Conservation (phyloP, 2,329 filamentous ascomycete genomes). For the Trichoderma sp. region DNA sequence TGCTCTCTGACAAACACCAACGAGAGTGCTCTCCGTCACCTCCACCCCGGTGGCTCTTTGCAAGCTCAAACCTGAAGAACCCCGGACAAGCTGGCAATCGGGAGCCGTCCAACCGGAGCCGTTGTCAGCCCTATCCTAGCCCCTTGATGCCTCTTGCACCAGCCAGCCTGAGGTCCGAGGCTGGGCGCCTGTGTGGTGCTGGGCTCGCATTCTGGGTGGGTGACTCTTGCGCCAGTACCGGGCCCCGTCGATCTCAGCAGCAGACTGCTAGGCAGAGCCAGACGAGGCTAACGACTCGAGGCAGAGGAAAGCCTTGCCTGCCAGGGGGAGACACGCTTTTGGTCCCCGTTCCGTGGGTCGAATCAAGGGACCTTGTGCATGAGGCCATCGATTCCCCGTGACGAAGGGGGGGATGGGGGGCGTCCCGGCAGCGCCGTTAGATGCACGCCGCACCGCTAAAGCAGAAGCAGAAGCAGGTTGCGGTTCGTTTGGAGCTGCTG, state of each 20-base stretch:
- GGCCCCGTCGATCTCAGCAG: conserved; percentile 19
- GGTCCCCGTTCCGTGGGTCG: conserved; percentile 18
- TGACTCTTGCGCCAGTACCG: conserved; percentile 13
- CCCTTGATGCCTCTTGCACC: conserved; percentile 19
- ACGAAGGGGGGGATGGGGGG: not conserved
- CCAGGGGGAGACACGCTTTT: not conserved
- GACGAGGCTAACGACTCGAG: conserved; percentile 20
- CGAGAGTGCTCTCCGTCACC: conserved; percentile 19
- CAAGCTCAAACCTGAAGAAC: conserved; percentile 26
- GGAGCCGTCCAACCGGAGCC: conserved; percentile 21
- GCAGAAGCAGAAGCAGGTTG: not conserved
- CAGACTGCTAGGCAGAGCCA: conserved; percentile 8
- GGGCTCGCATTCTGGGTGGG: not conserved
- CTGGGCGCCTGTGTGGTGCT: conserved; percentile 16
- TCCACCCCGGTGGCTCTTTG: conserved; percentile 21
- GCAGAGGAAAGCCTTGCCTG: conserved; percentile 17
- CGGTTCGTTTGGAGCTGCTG: not conserved
- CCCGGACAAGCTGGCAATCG: conserved; percentile 20
- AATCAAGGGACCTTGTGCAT: conserved; percentile 14
- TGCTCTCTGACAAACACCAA: conserved; percentile 20
- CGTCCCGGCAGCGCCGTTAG: conserved; percentile 8
- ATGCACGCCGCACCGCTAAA: not conserved
- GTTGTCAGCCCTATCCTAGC: conserved; percentile 20
- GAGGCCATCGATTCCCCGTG: not conserved
- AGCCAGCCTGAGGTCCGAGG: conserved; percentile 20